Evolutionary conservation across 352 stramenopile species (phyloP).

Genomic region (Phytophthora hibernalis): DNA sequence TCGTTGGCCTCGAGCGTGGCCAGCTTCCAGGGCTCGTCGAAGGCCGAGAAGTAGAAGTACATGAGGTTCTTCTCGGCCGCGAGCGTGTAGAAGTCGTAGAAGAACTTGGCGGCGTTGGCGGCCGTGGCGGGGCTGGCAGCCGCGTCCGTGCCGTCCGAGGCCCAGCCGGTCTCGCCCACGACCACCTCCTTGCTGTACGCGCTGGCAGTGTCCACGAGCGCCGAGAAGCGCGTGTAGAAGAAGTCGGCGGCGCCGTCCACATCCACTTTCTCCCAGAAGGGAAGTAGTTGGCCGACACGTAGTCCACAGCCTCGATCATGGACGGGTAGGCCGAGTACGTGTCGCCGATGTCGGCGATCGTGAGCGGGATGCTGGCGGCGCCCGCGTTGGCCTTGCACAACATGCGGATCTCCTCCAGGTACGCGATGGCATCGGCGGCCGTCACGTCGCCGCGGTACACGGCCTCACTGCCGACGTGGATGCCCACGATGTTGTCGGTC

Average conservation of each 20-base stretch:
- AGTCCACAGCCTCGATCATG: constrained; percentile 67
- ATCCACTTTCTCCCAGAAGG: constrained; percentile 65
- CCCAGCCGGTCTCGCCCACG: constrained; percentile 76
- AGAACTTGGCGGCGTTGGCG: constrained; percentile 54
- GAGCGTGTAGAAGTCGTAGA: constrained; percentile 69
- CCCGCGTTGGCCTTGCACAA: constrained; percentile 40
- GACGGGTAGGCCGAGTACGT: constrained; percentile 58
- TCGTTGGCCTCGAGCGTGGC: constrained; percentile 51
- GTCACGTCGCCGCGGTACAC: constrained; percentile 71
- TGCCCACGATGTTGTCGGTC: constrained; percentile 48
- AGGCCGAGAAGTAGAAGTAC: constrained; percentile 80
- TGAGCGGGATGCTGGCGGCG: constrained; percentile 51
- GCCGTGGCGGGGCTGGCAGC: constrained; percentile 46
- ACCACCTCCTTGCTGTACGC: constrained; percentile 65
- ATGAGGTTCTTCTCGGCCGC: constrained; percentile 51
- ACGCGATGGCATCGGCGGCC: constrained; percentile 42
- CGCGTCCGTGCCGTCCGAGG: constrained; percentile 42
- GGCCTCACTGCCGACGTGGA: constrained; percentile 78
- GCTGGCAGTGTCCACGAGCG: constrained; percentile 37
- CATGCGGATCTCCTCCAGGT: constrained; percentile 68
- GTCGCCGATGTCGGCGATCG: constrained; percentile 71
- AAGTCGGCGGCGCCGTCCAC: constrained; percentile 44
- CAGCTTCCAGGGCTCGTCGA: constrained; percentile 73
- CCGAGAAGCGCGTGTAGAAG: constrained; percentile 58
- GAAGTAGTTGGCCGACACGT: constrained; percentile 70